phyloP scores from a whole-genome alignment of 1,284 basidiomycete species.

The Filobasidium uniguttulatum region DNA sequence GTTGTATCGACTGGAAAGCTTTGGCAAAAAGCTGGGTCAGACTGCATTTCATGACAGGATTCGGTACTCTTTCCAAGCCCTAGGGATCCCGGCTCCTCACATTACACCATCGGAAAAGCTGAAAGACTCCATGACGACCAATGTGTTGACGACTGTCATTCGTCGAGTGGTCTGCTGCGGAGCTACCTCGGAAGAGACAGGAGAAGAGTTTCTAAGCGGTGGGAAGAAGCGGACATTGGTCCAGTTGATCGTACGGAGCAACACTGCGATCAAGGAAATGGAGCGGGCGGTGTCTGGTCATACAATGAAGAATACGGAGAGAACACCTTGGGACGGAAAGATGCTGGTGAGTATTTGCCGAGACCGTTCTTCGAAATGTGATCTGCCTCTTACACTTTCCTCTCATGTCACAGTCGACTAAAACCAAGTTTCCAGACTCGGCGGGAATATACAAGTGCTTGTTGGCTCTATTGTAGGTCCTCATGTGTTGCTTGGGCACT shows the following conservation, averaged over 20 bases:
- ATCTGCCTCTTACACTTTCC: not conserved
- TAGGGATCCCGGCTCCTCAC: not conserved
- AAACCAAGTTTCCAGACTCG: not conserved
- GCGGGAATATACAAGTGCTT: not conserved
- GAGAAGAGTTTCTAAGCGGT: not conserved
- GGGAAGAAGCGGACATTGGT: not conserved
- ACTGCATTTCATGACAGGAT: not conserved
- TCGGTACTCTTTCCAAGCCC: not conserved
- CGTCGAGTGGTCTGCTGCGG: not conserved
- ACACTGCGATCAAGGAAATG: not conserved
- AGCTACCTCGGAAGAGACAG: not conserved
- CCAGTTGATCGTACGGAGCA: not conserved
- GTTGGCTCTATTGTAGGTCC: not conserved
- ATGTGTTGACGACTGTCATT: not conserved
- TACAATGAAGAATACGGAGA: not conserved
- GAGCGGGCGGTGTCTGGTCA: not conserved
- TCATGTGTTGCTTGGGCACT: too few relatives aligned
- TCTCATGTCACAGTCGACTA: not conserved
- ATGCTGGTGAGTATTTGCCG: not conserved
- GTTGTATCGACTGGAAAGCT: not conserved
- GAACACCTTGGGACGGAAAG: not conserved
- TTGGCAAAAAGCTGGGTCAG: not conserved
- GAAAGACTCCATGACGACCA: not conserved
- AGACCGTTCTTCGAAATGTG: not conserved
- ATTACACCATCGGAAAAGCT: not conserved